A percentile compares a stretch with the other conserved stretches of the same genome.
Conservation (phyloP, 129 eudicot species). For the Lonicera japonica region DNA sequence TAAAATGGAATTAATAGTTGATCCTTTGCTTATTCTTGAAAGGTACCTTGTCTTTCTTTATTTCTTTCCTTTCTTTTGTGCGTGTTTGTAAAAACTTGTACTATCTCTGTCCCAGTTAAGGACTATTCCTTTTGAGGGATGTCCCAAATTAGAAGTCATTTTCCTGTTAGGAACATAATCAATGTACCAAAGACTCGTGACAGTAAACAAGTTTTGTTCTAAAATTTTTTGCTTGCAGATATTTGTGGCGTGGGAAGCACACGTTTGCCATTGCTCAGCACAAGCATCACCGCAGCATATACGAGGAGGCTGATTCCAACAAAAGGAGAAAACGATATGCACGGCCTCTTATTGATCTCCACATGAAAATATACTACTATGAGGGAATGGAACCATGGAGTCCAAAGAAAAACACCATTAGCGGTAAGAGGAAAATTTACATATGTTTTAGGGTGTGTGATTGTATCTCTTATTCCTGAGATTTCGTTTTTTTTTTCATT, state of each 20-base stretch:
- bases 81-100: too few relatives aligned
- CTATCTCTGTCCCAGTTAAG: too few relatives aligned
- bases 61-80: too few relatives aligned
- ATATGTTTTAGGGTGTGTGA: too few relatives aligned
- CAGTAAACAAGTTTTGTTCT: too few relatives aligned
- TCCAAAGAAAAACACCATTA: constrained; percentile 52
- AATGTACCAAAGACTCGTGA: too few relatives aligned
- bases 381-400: constrained; percentile 91
- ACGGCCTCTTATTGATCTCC: constrained; percentile 91
- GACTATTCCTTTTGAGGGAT: too few relatives aligned
- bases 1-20: constrained; percentile 94
- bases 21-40: constrained; percentile 82
- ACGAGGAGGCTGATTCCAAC: constrained; percentile 97
- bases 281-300: constrained; percentile 77
- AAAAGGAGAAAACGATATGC: constrained; percentile 96
- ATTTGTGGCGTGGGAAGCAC: constrained; percentile 95
- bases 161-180: too few relatives aligned
- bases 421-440: constrained; percentile 39
- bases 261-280: constrained; percentile 97
- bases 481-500: too few relatives aligned
- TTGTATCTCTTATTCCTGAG: too few relatives aligned
- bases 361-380: constrained; percentile 83
- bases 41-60: constrained; percentile 39
- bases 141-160: too few relatives aligned
- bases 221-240: constrained; percentile 45